These are phyloP conservation scores for Aspergillus tubingensis DNA, from an alignment of 2,329 filamentous ascomycete genomes.

Conservation along the genomic window DNA sequence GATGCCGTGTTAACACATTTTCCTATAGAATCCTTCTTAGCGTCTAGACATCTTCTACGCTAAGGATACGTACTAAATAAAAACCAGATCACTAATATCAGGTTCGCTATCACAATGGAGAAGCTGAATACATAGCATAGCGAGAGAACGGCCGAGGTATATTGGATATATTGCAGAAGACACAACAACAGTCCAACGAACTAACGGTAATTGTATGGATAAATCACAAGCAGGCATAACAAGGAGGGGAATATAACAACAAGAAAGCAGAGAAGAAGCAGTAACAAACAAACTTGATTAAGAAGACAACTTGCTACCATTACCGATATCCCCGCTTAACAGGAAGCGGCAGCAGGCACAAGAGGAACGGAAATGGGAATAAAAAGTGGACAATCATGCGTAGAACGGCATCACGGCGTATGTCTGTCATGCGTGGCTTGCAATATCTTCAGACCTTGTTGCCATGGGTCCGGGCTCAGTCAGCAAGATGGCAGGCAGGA, in stretches of 20 bases:
- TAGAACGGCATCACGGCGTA: slow-evolving; percentile 19
- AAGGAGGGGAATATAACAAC: slow-evolving; percentile 38
- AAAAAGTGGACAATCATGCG: slow-evolving; percentile 13
- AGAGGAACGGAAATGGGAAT: slow-evolving; percentile 5
- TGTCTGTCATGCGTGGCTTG: slow-evolving; percentile 14
- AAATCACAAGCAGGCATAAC: slow-evolving; percentile 21
- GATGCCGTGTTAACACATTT: too few relatives aligned
- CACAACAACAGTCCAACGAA: slow-evolving; percentile 16
- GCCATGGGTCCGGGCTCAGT: background rate
- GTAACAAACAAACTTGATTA: slow-evolving; percentile 15
- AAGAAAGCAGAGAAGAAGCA: slow-evolving; percentile 1
- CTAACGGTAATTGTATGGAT: slow-evolving; percentile 7
- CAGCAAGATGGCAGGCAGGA: background rate
- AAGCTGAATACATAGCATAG: slow-evolving; percentile 16
- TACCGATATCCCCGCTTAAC: background rate
- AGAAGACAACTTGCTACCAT: slow-evolving; percentile 12
- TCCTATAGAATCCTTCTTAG: too few relatives aligned
- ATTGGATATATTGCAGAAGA: slow-evolving; percentile 18
- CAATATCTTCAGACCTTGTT: background rate
- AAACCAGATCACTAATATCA: background rate
- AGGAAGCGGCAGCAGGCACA: background rate
- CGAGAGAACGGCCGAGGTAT: slow-evolving; percentile 22
- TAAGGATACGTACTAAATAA: too few relatives aligned
- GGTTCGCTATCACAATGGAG: background rate
- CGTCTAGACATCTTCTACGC: too few relatives aligned